These are phyloP conservation scores for Paspalum vaginatum DNA, from an alignment of 176 grass and related monocot genomes.

Conservation along the genomic window DNA sequence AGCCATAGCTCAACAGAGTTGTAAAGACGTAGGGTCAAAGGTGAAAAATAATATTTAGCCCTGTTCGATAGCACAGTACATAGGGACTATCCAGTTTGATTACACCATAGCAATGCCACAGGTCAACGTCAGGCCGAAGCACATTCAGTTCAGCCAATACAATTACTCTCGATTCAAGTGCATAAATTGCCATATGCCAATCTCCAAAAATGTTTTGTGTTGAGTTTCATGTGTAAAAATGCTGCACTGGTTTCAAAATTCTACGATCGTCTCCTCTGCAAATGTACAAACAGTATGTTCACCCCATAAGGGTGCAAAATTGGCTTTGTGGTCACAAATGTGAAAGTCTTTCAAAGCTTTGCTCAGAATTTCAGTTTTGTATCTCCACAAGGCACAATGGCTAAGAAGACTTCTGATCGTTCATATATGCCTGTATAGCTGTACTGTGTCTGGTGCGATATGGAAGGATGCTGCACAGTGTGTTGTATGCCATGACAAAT, in stretches of 20 bases:
- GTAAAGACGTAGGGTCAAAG: background rate
- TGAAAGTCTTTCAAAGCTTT: constrained; percentile 26
- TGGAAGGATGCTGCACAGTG: constrained; percentile 6
- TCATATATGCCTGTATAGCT: constrained; percentile 20
- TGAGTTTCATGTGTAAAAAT: constrained; percentile 5
- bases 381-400: background rate
- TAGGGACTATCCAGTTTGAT: background rate
- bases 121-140: background rate
- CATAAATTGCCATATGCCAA: background rate
- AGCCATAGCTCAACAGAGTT: background rate
- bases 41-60: background rate
- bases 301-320: constrained; percentile 4
- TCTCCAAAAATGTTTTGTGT: background rate
- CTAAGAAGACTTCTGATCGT: constrained; percentile 7
- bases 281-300: constrained; percentile 33
- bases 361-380: constrained; percentile 18
- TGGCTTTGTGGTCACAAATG: background rate
- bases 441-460: constrained; percentile 11
- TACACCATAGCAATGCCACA: background rate
- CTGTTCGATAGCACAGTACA: background rate
- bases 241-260: constrained; percentile 20
- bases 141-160: background rate
- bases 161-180: background rate
- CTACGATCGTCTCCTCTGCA: background rate
- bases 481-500: constrained; percentile 28